A percentile compares a stretch with the other conserved stretches of the same genome.
Evolutionary conservation across 192 early-diverging fungal species (phyloP).

Genomic region (Backusella psychrophila): DNA sequence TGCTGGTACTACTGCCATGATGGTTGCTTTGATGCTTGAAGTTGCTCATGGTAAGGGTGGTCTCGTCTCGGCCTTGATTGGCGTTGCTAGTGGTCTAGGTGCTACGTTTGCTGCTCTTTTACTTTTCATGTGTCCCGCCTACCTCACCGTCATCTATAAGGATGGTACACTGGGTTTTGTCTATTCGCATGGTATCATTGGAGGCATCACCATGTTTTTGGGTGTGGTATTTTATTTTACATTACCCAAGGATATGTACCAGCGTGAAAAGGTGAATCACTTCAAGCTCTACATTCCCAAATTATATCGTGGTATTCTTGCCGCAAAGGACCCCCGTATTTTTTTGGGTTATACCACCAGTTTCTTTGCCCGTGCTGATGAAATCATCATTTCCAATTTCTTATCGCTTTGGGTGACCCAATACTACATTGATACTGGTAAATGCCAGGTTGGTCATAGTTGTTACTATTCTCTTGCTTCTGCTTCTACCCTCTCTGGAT

Average conservation of each 20-base stretch:
- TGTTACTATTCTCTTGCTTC: conserved; percentile 32
- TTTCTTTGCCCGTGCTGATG: conserved; percentile 73
- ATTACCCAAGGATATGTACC: conserved; percentile 26
- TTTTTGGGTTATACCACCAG: conserved; percentile 61
- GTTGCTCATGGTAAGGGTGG: conserved; percentile 48
- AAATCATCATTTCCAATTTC: conserved; percentile 66
- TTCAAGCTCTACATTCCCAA: conserved; percentile 22
- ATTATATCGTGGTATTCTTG: conserved; percentile 56
- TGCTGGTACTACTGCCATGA: conserved; percentile 61
- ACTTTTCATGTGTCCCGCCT: conserved; percentile 37
- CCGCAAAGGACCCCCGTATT: conserved; percentile 55
- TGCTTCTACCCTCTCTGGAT: conserved; percentile 43
- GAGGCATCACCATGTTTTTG: conserved; percentile 32
- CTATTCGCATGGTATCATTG: conserved; percentile 31
- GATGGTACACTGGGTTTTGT: conserved; percentile 29
- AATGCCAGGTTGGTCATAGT: conserved; percentile 34
- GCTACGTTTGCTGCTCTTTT: conserved; percentile 53
- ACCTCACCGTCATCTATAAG: conserved; percentile 9
- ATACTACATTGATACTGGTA: conserved; percentile 56
- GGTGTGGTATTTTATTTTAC: conserved; percentile 32
- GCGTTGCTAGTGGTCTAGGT: conserved; percentile 58
- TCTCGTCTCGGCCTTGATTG: conserved; percentile 54
- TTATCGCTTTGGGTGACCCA: conserved; percentile 62
- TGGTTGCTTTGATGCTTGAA: conserved; percentile 58
- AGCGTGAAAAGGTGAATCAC: background rate